Evolutionary conservation across 2,329 filamentous ascomycete genomes (phyloP), one percentile per base, ranked within the genome.

Genomic region (Coleophoma eucalyptorum): DNA sequence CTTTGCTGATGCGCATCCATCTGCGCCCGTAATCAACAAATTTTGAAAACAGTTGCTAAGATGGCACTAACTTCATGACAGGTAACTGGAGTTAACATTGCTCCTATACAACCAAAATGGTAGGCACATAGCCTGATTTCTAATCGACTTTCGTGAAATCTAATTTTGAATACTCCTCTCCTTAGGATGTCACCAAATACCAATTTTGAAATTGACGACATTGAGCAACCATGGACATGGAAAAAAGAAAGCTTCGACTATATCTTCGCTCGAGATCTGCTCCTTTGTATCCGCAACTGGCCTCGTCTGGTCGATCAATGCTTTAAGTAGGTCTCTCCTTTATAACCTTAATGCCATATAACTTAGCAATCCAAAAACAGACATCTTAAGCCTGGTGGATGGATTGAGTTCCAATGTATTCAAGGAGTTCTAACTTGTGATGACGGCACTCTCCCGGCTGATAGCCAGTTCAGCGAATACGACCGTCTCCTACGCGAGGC

Each of bases 181-280:
- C 21, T 19, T 44, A 49, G 45, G 45, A 50, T 60, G 11, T 59
- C 62, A 11, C 52, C 54, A 15, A 54, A 54, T 46, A 59, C 57
- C 21, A 55, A 44, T 15, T 64, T 63, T 43, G 62, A 63, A 49
- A 53, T 64, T 16, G 62, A 65, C 33, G 61, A 65, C 21, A 70
- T 76, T n/a, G 50, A 51, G 26, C 50, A 46, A 15, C 21, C 35
- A 12, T 51, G 50, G 50, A 49, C 41, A 12, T 51, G 50, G 50
- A 48, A 41, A 42, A 32, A 40, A 33, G 37, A 48, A 15, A 33
- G 21, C 20, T 46, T 46, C 32, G 43, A 46, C 43, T 46, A 16
- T 20, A 46, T 40, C 16, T 40, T 48, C 37, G 13, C 48, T 5
- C 40, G 48, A 21, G 48, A 50, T 15, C 48, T 50, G 2, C 16